These are phyloP conservation scores for Brachypodium distachyon DNA, from an alignment of 202 grass and related monocot species.

Conservation along the genomic window DNA sequence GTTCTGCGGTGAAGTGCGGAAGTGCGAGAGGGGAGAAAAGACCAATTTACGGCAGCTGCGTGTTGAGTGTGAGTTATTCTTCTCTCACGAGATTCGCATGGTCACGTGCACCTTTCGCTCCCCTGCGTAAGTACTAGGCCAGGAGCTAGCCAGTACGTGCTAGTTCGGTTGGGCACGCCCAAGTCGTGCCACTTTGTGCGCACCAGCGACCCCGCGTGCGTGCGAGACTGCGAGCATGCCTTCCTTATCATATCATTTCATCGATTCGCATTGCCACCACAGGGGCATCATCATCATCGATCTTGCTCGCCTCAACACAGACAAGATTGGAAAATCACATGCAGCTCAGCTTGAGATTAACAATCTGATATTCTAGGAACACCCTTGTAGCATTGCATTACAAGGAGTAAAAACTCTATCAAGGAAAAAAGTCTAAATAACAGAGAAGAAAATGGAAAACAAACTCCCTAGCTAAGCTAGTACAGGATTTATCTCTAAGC, in stretches of 20 bases:
- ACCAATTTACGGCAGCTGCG: background rate
- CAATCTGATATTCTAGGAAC: background rate
- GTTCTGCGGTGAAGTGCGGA: background rate
- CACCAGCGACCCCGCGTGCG: background rate
- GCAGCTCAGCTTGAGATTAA: too few species aligned
- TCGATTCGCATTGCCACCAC: conserved; percentile 1
- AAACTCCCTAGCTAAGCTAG: conserved; percentile 53
- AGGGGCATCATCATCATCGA: conserved; percentile 3
- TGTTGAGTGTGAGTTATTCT: background rate
- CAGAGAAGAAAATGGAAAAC: background rate
- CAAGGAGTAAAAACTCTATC: background rate
- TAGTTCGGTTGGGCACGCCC: conserved; percentile 18
- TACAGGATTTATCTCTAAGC: conserved; percentile 58
- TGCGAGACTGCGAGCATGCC: background rate
- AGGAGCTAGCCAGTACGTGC: background rate
- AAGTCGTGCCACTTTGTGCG: conserved; percentile 27
- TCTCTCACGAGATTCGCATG: background rate
- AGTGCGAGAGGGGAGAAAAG: too few species aligned
- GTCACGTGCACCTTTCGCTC: conserved; percentile 25
- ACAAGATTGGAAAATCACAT: conserved; percentile 43
- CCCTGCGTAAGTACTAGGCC: background rate
- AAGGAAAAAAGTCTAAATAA: background rate
- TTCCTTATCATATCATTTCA: conserved; percentile 2
- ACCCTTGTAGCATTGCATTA: conserved; percentile 33
- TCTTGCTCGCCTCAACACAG: conserved; percentile 35